Evolutionary conservation across 2,329 filamentous ascomycete species (phyloP), one percentile per base, ranked within the genome.

Genomic region (Xylariaceae sp.): DNA sequence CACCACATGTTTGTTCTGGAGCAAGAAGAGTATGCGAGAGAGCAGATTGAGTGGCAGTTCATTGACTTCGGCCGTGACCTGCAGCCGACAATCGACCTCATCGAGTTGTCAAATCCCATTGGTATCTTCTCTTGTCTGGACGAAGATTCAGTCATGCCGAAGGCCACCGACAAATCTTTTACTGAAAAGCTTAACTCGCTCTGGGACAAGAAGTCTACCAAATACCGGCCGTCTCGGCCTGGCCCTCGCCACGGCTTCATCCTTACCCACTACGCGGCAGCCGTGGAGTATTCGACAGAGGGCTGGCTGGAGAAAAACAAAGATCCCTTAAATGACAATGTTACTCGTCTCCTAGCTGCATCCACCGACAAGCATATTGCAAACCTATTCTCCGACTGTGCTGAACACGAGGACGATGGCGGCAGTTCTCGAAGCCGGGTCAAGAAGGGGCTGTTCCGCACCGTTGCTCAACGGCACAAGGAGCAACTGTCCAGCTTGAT

Each of bases 1-100:
- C 92, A 98, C 56, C 93, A 98, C 66, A 98, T 98, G 92, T 98
- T 98, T 54, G 92, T 98, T 8, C 70, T 98, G 6, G 92, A 98
- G 57, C 92, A 98, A 53, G 92, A 98, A 58, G 92, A 98, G 58
- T 98, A 98, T 58, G 89, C 92, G 7, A 72, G 90, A 30, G 92
- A 98, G 56, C 86, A 95, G 59, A 98, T 98, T 47, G 92, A 98
- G 61, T 98, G 92, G 92, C 88, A 96, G 54, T 98, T 98, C 57
- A 98, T 98, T 54, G 92, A 98, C 59, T 98, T 98, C 55, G 92
- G 92, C 13, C 88, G 89, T 41, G 92, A 98, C 53, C 69, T 98
- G 17, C 93, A 98, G 57, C 92, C 92, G 0, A 98, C 92, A 0
- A 98, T 98, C 48, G 92, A 98, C 51, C 70, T 98, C 28, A 98